Conservation (phyloP, 2,329 filamentous ascomycete species). For the Calonectria crousiana region DNA sequence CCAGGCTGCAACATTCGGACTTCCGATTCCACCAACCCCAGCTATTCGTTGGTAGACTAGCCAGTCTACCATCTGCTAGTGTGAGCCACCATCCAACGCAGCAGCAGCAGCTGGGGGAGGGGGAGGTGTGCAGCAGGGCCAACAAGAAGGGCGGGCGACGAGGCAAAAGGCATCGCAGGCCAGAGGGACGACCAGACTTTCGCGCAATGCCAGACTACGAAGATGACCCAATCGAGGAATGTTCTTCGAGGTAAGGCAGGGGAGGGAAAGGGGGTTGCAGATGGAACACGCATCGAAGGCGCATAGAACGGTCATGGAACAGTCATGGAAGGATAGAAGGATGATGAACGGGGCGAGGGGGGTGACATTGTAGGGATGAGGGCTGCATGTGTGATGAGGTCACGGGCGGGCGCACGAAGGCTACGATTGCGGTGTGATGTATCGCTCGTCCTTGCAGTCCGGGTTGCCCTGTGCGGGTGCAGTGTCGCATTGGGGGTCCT, state of each 20-base stretch:
- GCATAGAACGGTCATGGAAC: constrained; percentile 13
- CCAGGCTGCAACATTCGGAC: constrained; percentile 32
- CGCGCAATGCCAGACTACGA: constrained; percentile 48
- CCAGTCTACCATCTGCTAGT: constrained; percentile 20
- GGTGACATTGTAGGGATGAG: neutral
- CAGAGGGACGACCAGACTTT: constrained; percentile 48
- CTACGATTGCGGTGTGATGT: constrained; percentile 22
- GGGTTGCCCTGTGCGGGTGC: constrained; percentile 3
- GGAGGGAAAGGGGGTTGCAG: constrained; percentile 19
- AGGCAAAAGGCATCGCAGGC: constrained; percentile 31
- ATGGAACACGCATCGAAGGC: constrained; percentile 10
- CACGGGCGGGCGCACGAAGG: constrained; percentile 3
- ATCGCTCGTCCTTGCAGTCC: constrained; percentile 1
- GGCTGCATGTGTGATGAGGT: constrained; percentile 11
- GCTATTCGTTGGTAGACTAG: constrained; percentile 49
- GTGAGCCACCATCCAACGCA: constrained; percentile 8
- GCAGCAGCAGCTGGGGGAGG: neutral
- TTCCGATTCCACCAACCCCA: constrained; percentile 47
- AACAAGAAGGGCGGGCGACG: constrained; percentile 30
- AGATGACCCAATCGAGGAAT: constrained; percentile 50
- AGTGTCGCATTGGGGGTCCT: constrained; percentile 5
- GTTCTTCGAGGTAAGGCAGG: constrained; percentile 1
- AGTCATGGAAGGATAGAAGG: constrained; percentile 9
- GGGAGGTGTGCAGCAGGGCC: neutral
- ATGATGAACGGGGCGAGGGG: neutral